Evolutionary conservation across 805 yeast species (phyloP).

Genomic region (Lipomyces yamanashiensis): DNA sequence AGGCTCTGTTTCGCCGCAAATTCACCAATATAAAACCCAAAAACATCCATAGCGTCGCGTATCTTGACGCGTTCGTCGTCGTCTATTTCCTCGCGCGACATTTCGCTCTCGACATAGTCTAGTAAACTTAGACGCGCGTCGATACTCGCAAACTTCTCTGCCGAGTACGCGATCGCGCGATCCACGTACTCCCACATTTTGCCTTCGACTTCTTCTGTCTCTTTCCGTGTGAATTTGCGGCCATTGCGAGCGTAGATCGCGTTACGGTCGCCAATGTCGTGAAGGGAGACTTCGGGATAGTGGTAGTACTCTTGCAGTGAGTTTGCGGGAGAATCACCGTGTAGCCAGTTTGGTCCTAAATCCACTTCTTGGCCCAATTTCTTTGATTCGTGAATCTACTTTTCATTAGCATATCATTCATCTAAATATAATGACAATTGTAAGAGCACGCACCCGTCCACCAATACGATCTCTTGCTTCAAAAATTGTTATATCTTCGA

Average conservation of each 20-base stretch:
- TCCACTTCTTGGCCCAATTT: conserved; percentile 29
- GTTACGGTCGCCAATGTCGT: conserved; percentile 25
- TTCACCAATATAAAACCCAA: conserved; percentile 37
- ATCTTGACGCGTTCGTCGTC: conserved; percentile 18
- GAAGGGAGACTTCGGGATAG: conserved; percentile 16
- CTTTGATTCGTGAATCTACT: conserved; percentile 12
- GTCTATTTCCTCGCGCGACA: neutral
- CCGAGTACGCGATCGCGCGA: conserved; percentile 37
- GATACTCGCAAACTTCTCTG: conserved; percentile 19
- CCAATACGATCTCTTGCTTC: conserved; percentile 46
- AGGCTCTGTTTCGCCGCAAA: conserved; percentile 35
- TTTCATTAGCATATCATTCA: neutral
- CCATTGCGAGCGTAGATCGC: conserved; percentile 29
- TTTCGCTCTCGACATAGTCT: conserved; percentile 19
- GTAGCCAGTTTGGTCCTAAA: conserved; percentile 41
- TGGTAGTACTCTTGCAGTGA: conserved; percentile 14
- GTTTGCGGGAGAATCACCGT: conserved; percentile 31
- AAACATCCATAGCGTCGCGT: conserved; percentile 15
- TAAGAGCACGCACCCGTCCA: conserved; percentile 37
- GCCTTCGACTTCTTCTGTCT: conserved; percentile 16
- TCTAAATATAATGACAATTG: no score
- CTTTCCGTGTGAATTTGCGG: neutral
- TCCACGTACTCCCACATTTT: conserved; percentile 36
- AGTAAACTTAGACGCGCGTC: conserved; percentile 18
- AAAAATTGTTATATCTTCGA: conserved; percentile 37